A percentile compares a stretch with the other conserved stretches of the same genome.
Evolutionary conservation across 768 basidiomycete genomes (phyloP).

Genomic region (Suillus sp.): DNA sequence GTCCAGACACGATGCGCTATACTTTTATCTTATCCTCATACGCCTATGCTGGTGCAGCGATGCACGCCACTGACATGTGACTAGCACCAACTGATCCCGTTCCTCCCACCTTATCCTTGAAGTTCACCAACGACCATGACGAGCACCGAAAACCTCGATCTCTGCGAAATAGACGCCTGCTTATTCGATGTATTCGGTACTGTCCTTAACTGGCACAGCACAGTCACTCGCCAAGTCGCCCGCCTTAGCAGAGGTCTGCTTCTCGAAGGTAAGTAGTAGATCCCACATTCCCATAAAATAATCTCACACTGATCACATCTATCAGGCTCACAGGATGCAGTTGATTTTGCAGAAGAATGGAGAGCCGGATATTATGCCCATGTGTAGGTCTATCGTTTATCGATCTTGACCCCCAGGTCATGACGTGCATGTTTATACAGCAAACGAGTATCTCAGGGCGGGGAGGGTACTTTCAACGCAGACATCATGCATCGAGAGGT

Average conservation of each 20-base stretch:
- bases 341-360: slow-evolving; percentile 58
- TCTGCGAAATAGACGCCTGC: slow-evolving; percentile 41
- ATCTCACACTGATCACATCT: background rate
- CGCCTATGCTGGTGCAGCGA: background rate
- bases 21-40: background rate
- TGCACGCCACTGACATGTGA: background rate
- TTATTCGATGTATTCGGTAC: slow-evolving; percentile 56
- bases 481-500: slow-evolving; percentile 62
- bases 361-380: slow-evolving; percentile 46
- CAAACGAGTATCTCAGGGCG: slow-evolving; percentile 45
- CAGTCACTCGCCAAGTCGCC: slow-evolving; percentile 24
- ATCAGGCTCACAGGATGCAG: slow-evolving; percentile 24
- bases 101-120: background rate
- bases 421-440: slow-evolving; percentile 35
- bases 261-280: slow-evolving; percentile 18
- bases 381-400: slow-evolving; percentile 21
- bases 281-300: background rate
- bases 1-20: background rate
- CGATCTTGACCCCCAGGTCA: background rate
- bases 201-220: slow-evolving; percentile 45
- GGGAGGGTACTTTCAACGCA: slow-evolving; percentile 49
- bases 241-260: slow-evolving; percentile 19
- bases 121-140: background rate
- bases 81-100: background rate
- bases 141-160: background rate